phyloP scores from a whole-genome alignment of 345 rosid genomes.

The Ceriops tagal region DNA sequence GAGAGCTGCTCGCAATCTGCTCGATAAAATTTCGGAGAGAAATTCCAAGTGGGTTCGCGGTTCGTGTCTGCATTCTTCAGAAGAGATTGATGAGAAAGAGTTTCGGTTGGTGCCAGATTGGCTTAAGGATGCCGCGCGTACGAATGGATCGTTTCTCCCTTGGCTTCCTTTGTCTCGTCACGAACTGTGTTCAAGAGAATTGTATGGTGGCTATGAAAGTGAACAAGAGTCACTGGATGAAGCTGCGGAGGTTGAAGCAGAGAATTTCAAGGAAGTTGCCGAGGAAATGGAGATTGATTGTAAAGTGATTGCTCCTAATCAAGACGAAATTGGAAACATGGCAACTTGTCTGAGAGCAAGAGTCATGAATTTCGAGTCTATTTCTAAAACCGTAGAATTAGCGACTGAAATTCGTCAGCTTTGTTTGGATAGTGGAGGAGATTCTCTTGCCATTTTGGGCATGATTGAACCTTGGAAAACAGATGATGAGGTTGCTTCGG shows the following conservation, averaged over 20 bases:
- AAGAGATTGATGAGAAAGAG: slow-evolving; percentile 30
- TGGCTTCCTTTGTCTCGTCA: slow-evolving; percentile 57
- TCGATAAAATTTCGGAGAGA: slow-evolving; percentile 48
- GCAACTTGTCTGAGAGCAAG: slow-evolving; percentile 37
- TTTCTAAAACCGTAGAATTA: slow-evolving; percentile 37
- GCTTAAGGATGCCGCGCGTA: slow-evolving; percentile 34
- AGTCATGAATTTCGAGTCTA: slow-evolving; percentile 43
- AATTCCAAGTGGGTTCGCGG: slow-evolving; percentile 36
- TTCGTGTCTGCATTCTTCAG: slow-evolving; percentile 40
- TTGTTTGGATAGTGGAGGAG: slow-evolving; percentile 40
- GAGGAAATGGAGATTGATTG: slow-evolving; percentile 31
- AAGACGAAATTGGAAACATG: slow-evolving; percentile 35
- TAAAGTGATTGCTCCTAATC: slow-evolving; percentile 24
- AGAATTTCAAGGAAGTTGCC: slow-evolving; percentile 21
- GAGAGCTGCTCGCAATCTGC: slow-evolving; percentile 63
- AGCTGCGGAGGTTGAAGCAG: slow-evolving; percentile 33
- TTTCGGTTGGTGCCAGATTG: slow-evolving; percentile 56
- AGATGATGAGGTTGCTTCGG: slow-evolving; percentile 60
- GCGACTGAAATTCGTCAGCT: slow-evolving; percentile 47
- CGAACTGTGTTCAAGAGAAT: slow-evolving; percentile 31
- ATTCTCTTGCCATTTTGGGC: slow-evolving; percentile 41
- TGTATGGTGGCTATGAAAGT: slow-evolving; percentile 27
- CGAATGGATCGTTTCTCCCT: slow-evolving; percentile 36
- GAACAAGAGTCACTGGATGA: slow-evolving; percentile 25
- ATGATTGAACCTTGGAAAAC: slow-evolving; percentile 71